Conservation (phyloP, 2,329 filamentous ascomycete species). For the Alternaria triticimaculans region DNA sequence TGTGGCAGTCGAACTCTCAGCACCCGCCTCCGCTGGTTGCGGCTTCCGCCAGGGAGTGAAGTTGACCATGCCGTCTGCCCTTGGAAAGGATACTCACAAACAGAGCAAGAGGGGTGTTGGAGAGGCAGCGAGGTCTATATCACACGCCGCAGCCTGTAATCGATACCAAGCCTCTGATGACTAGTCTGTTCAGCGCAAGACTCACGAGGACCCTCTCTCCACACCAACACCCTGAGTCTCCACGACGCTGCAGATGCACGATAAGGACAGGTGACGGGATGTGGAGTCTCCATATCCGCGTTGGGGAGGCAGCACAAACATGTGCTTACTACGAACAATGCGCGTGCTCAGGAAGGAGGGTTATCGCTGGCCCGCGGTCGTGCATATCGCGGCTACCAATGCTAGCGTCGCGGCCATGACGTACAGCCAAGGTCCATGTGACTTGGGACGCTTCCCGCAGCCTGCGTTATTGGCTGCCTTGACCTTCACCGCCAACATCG, state of each 20-base stretch:
- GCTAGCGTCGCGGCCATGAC: slow-evolving; percentile 10
- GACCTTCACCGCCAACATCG: slow-evolving; percentile 5
- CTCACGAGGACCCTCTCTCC: slow-evolving; percentile 17
- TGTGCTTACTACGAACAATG: slow-evolving; percentile 8
- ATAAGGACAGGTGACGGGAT: slow-evolving; percentile 27
- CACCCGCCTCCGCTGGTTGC: slow-evolving; percentile 8
- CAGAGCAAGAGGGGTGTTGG: neutral
- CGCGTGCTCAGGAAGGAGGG: slow-evolving; percentile 8
- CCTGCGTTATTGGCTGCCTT: neutral
- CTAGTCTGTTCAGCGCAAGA: slow-evolving; percentile 6
- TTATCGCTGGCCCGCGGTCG: neutral
- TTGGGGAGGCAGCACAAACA: neutral
- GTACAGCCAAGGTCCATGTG: slow-evolving; percentile 11
- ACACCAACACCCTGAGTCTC: slow-evolving; percentile 11
- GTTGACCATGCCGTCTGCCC: slow-evolving; percentile 22
- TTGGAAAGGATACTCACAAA: neutral
- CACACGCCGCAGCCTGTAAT: neutral
- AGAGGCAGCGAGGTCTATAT: neutral
- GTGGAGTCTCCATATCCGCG: slow-evolving; percentile 19
- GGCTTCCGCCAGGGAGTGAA: slow-evolving; percentile 25
- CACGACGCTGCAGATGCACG: slow-evolving; percentile 18
- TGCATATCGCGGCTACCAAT: slow-evolving; percentile 12
- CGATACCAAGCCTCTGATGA: slow-evolving; percentile 3
- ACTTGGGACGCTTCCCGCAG: neutral
- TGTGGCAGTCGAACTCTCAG: neutral